Base-by-base conservation (phyloP, 1,284 basidiomycete species). In the Papiliotrema laurentii region DNA sequence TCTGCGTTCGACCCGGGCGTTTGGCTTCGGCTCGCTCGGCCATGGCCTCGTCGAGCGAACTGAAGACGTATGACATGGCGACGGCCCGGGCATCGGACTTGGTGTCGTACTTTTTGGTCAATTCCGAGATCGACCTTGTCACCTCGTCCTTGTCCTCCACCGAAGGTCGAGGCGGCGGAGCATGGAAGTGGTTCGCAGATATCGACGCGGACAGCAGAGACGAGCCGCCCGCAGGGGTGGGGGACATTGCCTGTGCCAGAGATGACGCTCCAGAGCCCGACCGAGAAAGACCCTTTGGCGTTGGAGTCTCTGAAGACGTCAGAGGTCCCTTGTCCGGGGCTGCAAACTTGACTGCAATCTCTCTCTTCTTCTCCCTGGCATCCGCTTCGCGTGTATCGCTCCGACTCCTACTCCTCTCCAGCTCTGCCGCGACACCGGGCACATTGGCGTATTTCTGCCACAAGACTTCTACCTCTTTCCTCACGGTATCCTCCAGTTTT, bases 401-500 rank as follows among this genome's bases (percentile, higher is more conserved):
- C 27, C 34, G 16, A 28, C 46, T 47, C 13, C 46, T 9, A 27
- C 51, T 53, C 30, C 49, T 39, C 21, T 42, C 41, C 19, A 46
- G 41, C 26, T 53, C 53, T 24, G 57, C 60, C 5, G 51, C 55
- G 18, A 46, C 46, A 1, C 62, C 65, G 1, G 65, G 69, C 4
- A 64, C 63, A 13, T 61, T 53, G 27, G 49, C 46, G 39, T 66
- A 73, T 6, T 60, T 61, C 14, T 56, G 52, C 71, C 71, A 74
- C 18, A 74, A 48, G 13, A 62, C 37, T 54, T 73, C 71, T 10
- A 72, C 69, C 49, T 73, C 71, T 14, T 52, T 55, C 30, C 72
- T 51, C 18, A 71, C 64, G 41, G 56, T 58, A 34, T 68, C 66
- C 43, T 74, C 68, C 14, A 69, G 44, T 5, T 57, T 47, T 9